Percentiles rank a stretch among this genome's conserved stretches.
Evolutionary conservation across 495 filamentous ascomycete species (phyloP).

Genomic region (Elasticomyces elasticus): DNA sequence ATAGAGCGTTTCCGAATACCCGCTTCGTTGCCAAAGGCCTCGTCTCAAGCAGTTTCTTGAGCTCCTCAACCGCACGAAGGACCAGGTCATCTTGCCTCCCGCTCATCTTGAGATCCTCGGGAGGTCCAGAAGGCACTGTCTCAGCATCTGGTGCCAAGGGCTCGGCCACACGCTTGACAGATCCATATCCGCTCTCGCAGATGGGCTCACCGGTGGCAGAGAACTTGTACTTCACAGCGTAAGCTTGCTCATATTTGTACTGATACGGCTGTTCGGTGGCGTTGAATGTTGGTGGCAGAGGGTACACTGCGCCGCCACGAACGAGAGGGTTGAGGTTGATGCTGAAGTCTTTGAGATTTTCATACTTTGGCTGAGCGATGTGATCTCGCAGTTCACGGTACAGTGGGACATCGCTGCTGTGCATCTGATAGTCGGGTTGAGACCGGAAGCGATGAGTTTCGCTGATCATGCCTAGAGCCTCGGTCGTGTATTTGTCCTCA

Average conservation of each 20-base stretch:
- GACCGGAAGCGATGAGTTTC: slow-evolving; percentile 75
- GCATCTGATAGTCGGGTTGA: slow-evolving; percentile 69
- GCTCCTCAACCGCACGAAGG: slow-evolving; percentile 42
- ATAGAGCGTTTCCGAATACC: slow-evolving; percentile 56
- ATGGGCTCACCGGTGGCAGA: slow-evolving; percentile 38
- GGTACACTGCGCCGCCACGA: slow-evolving; percentile 50
- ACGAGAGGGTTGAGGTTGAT: slow-evolving; percentile 54
- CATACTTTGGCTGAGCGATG: slow-evolving; percentile 56
- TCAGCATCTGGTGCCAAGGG: slow-evolving; percentile 53
- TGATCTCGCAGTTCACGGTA: slow-evolving; percentile 54
- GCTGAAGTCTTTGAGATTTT: slow-evolving; percentile 62
- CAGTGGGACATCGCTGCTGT: slow-evolving; percentile 51
- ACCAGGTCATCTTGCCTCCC: background rate
- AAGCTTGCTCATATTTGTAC: slow-evolving; percentile 34
- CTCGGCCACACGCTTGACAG: slow-evolving; percentile 42
- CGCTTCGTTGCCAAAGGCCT: slow-evolving; percentile 82
- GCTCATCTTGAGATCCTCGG: background rate
- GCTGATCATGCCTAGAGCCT: slow-evolving; percentile 61
- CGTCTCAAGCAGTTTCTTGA: slow-evolving; percentile 52
- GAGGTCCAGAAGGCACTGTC: slow-evolving; percentile 37
- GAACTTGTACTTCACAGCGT: slow-evolving; percentile 33
- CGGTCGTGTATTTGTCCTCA: slow-evolving; percentile 53
- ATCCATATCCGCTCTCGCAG: slow-evolving; percentile 43
- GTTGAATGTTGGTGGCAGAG: slow-evolving; percentile 70
- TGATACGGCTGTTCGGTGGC: slow-evolving; percentile 58